Conservation (phyloP, 371 early-diverging fungal genomes). For the Rhizomucor pusillus region DNA sequence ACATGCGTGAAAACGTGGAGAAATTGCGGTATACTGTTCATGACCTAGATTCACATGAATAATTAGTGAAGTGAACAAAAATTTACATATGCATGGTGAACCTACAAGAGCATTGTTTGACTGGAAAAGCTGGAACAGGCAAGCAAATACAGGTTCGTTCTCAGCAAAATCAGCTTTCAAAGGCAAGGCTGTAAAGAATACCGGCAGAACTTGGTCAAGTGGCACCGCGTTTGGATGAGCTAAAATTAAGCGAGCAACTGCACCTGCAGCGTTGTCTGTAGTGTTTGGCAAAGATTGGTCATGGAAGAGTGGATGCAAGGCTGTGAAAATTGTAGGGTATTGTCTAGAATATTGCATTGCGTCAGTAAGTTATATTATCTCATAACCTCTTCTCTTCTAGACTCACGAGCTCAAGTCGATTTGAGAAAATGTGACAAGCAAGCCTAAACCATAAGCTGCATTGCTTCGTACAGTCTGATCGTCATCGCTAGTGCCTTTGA, state of each 20-base stretch:
- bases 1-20: slow-evolving; percentile 47
- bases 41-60: too few species aligned
- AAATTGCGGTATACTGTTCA: slow-evolving; percentile 36
- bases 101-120: slow-evolving; percentile 54
- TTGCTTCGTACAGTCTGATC: slow-evolving; percentile 85
- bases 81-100: slow-evolving; percentile 23
- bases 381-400: not conserved
- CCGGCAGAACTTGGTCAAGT: slow-evolving; percentile 70
- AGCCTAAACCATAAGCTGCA: slow-evolving; percentile 81
- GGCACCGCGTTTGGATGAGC: slow-evolving; percentile 70
- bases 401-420: slow-evolving; percentile 64
- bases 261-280: slow-evolving; percentile 89
- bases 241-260: slow-evolving; percentile 80
- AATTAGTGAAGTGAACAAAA: slow-evolving; percentile 20
- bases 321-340: slow-evolving; percentile 68
- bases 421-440: slow-evolving; percentile 66
- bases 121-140: slow-evolving; percentile 65
- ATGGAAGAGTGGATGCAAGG: slow-evolving; percentile 73
- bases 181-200: slow-evolving; percentile 68
- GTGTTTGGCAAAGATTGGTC: slow-evolving; percentile 61
- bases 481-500: slow-evolving; percentile 71
- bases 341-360: slow-evolving; percentile 32
- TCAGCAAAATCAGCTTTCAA: slow-evolving; percentile 80
- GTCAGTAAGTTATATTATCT: not conserved
- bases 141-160: slow-evolving; percentile 76